phyloP scores from a whole-genome alignment of 2,329 filamentous ascomycete species.

The Microsporum ferrugineum region DNA sequence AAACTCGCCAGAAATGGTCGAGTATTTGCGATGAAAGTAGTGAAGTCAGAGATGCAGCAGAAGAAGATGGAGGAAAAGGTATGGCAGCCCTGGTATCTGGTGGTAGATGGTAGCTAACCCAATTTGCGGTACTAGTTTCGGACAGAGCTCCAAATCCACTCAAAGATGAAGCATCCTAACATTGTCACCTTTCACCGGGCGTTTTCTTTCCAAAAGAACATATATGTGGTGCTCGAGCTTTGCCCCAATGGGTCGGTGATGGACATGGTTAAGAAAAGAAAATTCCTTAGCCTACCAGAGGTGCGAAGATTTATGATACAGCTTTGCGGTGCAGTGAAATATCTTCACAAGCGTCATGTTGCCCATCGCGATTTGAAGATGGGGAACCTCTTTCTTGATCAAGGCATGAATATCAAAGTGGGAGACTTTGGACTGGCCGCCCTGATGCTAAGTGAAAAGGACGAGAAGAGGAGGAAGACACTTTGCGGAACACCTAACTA shows the following conservation, averaged over 20 bases:
- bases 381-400: constrained; percentile 92
- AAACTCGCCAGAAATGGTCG: constrained; percentile 33
- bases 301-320: constrained; percentile 89
- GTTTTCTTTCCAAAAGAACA: constrained; percentile 78
- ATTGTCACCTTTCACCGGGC: constrained; percentile 92
- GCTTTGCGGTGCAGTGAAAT: constrained; percentile 93
- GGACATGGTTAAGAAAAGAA: constrained; percentile 92
- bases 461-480: constrained; percentile 76
- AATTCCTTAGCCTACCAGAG: constrained; percentile 83
- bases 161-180: constrained; percentile 91
- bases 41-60: constrained; percentile 39
- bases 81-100: constrained; percentile 6
- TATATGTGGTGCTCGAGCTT: constrained; percentile 86
- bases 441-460: constrained; percentile 78
- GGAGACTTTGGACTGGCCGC: constrained; percentile 95
- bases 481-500: constrained; percentile 97
- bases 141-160: constrained; percentile 90
- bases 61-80: constrained; percentile 44
- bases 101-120: constrained; percentile 7
- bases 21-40: constrained; percentile 41
- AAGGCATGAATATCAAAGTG: constrained; percentile 93
- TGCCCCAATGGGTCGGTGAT: constrained; percentile 94
- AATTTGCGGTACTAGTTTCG: constrained; percentile 43
- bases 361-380: constrained; percentile 97
- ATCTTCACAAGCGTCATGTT: constrained; percentile 89